Evolutionary conservation across 768 basidiomycete genomes (phyloP).

Genomic region (Phaeotremella fagi): DNA sequence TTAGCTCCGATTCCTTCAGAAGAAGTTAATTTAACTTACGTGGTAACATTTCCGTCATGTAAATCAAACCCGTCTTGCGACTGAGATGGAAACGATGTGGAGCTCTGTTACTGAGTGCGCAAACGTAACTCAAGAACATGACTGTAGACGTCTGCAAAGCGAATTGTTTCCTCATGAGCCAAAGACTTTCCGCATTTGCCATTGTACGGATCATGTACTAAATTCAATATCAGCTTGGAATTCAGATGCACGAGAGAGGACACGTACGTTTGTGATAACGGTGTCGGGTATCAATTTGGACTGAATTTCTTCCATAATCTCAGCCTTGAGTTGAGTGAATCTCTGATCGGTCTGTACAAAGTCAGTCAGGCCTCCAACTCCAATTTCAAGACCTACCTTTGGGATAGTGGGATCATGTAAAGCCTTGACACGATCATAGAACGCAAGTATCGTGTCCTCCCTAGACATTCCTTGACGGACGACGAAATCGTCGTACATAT

Average conservation of each 20-base stretch:
- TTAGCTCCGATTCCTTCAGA: conserved; percentile 6
- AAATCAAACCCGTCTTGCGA: conserved; percentile 79
- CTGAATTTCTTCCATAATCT: conserved; percentile 80
- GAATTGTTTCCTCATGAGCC: conserved; percentile 97
- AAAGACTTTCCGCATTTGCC: conserved; percentile 75
- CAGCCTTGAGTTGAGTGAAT: conserved; percentile 53
- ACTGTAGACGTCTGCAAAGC: conserved; percentile 79
- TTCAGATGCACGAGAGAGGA: not conserved
- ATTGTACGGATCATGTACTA: conserved; percentile 91
- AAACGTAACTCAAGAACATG: conserved; percentile 86
- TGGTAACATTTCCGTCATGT: conserved; percentile 88
- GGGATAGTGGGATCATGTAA: conserved; percentile 41
- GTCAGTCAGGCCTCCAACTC: not conserved
- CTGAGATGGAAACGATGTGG: conserved; percentile 85
- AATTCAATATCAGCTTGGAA: not conserved
- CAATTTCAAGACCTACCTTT: conserved; percentile 13
- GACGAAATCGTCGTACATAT: conserved; percentile 90
- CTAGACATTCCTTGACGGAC: conserved; percentile 65
- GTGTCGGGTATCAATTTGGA: conserved; percentile 85
- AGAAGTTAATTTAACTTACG: conserved; percentile 52
- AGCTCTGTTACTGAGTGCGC: conserved; percentile 74
- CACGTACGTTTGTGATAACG: conserved; percentile 70
- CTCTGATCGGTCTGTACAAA: conserved; percentile 27
- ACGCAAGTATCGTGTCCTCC: conserved; percentile 81
- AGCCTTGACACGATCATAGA: conserved; percentile 70